Percentiles rank a stretch among this genome's conserved stretches.
Evolutionary conservation across 441 rosid genomes (phyloP).

Genomic region (Breynia disticha): DNA sequence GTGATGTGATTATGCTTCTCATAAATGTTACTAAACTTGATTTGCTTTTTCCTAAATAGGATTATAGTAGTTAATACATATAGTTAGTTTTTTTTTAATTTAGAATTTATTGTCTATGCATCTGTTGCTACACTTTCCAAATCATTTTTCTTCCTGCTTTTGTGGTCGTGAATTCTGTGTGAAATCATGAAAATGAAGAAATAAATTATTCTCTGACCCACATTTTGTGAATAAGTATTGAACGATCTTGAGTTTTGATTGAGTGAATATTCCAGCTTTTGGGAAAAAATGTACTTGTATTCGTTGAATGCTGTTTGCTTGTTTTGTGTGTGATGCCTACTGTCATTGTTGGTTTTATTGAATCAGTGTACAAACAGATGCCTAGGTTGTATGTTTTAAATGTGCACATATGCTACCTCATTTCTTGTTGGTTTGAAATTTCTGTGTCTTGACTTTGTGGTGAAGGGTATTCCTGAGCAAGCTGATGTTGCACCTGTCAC

Average conservation of each 20-base stretch:
- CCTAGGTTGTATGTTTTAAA: neutral
- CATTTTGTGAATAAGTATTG: neutral
- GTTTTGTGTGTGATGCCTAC: neutral
- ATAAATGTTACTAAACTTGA: neutral
- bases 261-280: neutral
- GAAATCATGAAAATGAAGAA: neutral
- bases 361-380: neutral
- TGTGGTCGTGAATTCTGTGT: neutral
- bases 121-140: neutral
- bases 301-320: neutral
- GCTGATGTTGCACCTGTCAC: constrained; percentile 48
- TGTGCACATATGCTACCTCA: neutral
- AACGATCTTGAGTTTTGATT: no score
- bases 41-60: neutral
- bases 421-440: neutral
- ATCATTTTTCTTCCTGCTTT: neutral
- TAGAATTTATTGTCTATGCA: neutral
- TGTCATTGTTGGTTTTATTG: neutral
- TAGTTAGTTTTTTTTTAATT: neutral
- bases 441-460: neutral
- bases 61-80: neutral
- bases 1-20: neutral
- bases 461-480: constrained; percentile 71
- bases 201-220: neutral
- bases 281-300: neutral